Base-by-base conservation (phyloP, 2,329 filamentous ascomycete species). In the Dactylellina parvicollis region DNA sequence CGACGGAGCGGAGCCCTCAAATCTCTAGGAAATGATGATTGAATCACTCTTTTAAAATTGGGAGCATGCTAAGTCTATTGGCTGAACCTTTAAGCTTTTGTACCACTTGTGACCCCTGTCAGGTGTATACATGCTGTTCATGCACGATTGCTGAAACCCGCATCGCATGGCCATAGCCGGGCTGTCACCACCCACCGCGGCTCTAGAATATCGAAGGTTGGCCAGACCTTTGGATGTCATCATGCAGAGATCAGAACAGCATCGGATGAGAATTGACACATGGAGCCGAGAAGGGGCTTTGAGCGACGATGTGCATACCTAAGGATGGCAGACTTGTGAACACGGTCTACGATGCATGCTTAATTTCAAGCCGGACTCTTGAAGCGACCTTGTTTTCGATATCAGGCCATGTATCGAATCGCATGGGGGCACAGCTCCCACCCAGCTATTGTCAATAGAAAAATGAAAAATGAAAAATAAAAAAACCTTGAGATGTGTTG, bases 91-190 rank as follows among this genome's bases (percentile, higher is more conserved):
- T 47, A 42, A 47, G 20, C 16, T 26, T 49, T 50, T 47, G 30
- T 55, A 28, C 20, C 22, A 61, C 32, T 30, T 5, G 18, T 12
- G 38, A 57, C 26, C 50, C 50, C 26, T 16, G 54, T 69, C 64
- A 49, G 12, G 42, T 66, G 50, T 32, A 30, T 62, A 40, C 3
- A 70, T 70, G 65, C 65, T 32, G 24, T 62, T 49, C 3, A 70
- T 70, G 65, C 65, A 56, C 34, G 49, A 61, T 55, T 55, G 32
- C 46, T 36, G 4, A 38, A 26, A 50, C 26, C 62, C 66, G 66
- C 57, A 56, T 71, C 40, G 66, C 57, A 64, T 50, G 30, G 49
- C 66, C 65, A 16, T 49, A 26, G 32, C 18, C 40, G 36, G 66
- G 57, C 59, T 71, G 18, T 30, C 59, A 38, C 40, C 26, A 18